phyloP scores from a whole-genome alignment of 2,329 filamentous ascomycete species.

The Aspergillus aculeatinus region DNA sequence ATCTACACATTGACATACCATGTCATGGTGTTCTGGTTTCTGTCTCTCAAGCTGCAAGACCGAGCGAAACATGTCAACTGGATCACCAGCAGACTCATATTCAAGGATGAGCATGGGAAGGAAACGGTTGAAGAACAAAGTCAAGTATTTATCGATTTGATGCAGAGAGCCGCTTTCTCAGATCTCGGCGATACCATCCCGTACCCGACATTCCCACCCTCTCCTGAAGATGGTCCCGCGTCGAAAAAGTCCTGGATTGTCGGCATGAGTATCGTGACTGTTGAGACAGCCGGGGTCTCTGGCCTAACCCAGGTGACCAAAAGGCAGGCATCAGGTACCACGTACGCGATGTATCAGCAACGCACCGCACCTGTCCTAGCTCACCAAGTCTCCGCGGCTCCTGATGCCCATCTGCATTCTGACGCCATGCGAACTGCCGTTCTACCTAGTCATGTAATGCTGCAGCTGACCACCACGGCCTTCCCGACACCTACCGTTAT shows the following conservation, averaged over 20 bases:
- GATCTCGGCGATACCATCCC: slow-evolving; percentile 70
- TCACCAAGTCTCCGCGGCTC: slow-evolving; percentile 45
- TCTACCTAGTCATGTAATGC: slow-evolving; percentile 48
- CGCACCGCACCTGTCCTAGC: slow-evolving; percentile 46
- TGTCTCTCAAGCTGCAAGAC: slow-evolving; percentile 81
- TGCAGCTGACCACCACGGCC: slow-evolving; percentile 46
- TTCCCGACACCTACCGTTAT: slow-evolving; percentile 49
- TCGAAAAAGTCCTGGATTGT: slow-evolving; percentile 51
- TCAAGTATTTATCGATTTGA: slow-evolving; percentile 89
- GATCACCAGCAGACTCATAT: slow-evolving; percentile 81
- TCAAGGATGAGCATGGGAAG: slow-evolving; percentile 71
- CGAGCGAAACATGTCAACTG: slow-evolving; percentile 80
- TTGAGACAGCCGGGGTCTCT: slow-evolving; percentile 49
- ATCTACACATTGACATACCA: slow-evolving; percentile 93
- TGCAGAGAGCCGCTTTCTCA: slow-evolving; percentile 83
- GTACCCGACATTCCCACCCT: slow-evolving; percentile 43
- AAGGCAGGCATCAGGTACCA: slow-evolving; percentile 52
- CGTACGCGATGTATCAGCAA: slow-evolving; percentile 50
- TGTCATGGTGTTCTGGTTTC: slow-evolving; percentile 95
- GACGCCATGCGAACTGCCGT: slow-evolving; percentile 43
- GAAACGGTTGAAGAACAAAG: slow-evolving; percentile 86
- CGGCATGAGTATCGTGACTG: slow-evolving; percentile 52
- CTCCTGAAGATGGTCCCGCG: slow-evolving; percentile 43
- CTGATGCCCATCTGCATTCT: slow-evolving; percentile 40
- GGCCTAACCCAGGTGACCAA: slow-evolving; percentile 52